A percentile compares a stretch with the other conserved stretches of the same genome.
phyloP scores from a whole-genome alignment of 176 grass and related monocot genomes.

The Zea luxurians region DNA sequence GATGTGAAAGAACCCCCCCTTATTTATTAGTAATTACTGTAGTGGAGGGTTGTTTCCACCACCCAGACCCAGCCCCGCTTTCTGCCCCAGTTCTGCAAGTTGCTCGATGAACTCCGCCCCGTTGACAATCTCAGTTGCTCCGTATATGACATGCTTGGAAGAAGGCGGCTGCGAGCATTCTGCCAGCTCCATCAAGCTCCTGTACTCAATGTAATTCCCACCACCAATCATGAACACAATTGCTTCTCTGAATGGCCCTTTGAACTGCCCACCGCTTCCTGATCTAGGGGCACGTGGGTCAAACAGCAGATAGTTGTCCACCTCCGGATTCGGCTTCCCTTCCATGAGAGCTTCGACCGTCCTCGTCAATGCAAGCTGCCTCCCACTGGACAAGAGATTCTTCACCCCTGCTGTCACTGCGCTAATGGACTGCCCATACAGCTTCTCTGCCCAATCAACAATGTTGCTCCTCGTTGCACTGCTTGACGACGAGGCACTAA shows the following conservation, averaged over 20 bases:
- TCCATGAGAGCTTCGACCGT: conserved; percentile 91
- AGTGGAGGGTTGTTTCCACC: conserved; percentile 31
- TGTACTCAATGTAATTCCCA: conserved; percentile 94
- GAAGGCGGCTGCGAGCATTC: conserved; percentile 59
- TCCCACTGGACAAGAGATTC: conserved; percentile 78
- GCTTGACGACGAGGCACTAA: conserved; percentile 59
- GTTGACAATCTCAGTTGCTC: conserved; percentile 77
- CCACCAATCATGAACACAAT: conserved; percentile 99
- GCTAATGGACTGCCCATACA: conserved; percentile 84
- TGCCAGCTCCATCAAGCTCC: conserved; percentile 78
- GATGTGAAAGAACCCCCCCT: background rate
- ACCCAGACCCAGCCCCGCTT: conserved; percentile 61
- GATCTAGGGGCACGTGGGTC: conserved; percentile 71
- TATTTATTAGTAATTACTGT: conserved; percentile 50
- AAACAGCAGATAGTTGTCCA: conserved; percentile 78
- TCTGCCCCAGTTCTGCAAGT: conserved; percentile 76
- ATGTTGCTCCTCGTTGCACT: conserved; percentile 73
- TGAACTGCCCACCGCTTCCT: conserved; percentile 75
- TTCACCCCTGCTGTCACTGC: conserved; percentile 81
- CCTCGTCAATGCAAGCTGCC: conserved; percentile 80
- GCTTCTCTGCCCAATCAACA: conserved; percentile 95
- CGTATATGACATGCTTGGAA: conserved; percentile 88
- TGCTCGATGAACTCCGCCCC: conserved; percentile 81
- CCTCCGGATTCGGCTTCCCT: conserved; percentile 78
- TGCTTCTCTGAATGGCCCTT: conserved; percentile 93